Conservation (phyloP, 179 eudicot species). For the Silene vulgaris region DNA sequence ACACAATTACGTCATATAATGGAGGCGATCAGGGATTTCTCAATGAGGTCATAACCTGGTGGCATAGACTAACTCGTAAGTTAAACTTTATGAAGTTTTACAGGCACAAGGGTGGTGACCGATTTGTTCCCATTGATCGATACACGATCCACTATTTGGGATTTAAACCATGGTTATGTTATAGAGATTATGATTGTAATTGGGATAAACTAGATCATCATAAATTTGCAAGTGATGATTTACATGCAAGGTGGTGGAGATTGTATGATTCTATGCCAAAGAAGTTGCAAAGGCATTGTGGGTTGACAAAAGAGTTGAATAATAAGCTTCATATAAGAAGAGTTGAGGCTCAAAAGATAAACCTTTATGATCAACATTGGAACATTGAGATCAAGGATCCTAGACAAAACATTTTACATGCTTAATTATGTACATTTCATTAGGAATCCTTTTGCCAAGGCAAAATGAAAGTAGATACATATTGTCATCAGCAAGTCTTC, state of each 20-base stretch:
- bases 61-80: constrained; percentile 57
- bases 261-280: constrained; percentile 53
- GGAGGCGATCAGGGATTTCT: constrained; percentile 84
- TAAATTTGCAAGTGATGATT: constrained; percentile 49
- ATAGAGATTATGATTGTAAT: constrained; percentile 66
- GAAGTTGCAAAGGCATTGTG: constrained; percentile 43
- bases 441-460: too few relatives aligned
- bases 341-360: constrained; percentile 29
- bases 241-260: constrained; percentile 61
- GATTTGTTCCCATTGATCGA: constrained; percentile 27
- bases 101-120: constrained; percentile 1
- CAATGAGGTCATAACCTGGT: constrained; percentile 70
- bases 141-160: constrained; percentile 66
- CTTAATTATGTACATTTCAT: not conserved
- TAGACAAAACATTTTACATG: constrained; percentile 31
- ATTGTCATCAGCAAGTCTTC: too few relatives aligned
- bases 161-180: constrained; percentile 77
- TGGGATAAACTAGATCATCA: constrained; percentile 47
- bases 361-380: constrained; percentile 51
- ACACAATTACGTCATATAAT: constrained; percentile 48
- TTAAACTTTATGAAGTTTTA: constrained; percentile 47
- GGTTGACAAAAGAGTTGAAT: constrained; percentile 35
- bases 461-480: too few relatives aligned
- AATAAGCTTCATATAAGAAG: constrained; percentile 31
- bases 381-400: constrained; percentile 56